Evolutionary conservation across 257 asterid genomes (phyloP).

Genomic region (Plantago ovata): DNA sequence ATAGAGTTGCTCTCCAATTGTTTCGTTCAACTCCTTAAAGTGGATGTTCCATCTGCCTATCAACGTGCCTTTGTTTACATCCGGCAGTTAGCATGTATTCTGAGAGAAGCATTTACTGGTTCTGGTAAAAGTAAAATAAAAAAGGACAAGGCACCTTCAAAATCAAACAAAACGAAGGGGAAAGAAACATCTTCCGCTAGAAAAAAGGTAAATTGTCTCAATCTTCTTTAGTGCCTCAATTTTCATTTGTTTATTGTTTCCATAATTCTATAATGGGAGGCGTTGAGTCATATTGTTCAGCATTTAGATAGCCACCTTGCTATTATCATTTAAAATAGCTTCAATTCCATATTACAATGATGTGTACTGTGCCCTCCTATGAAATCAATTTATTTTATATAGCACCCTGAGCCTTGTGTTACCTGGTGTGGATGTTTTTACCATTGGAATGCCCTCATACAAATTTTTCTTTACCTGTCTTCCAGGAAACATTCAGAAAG

Average conservation of each 20-base stretch:
- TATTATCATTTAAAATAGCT: background rate
- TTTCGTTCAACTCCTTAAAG: constrained; percentile 63
- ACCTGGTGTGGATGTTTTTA: too few species aligned
- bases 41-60: constrained; percentile 76
- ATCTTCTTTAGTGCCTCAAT: background rate
- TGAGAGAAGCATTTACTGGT: constrained; percentile 62
- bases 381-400: constrained; percentile 4
- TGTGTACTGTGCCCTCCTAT: background rate
- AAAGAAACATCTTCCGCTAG: constrained; percentile 34
- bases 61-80: constrained; percentile 88
- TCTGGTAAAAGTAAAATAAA: constrained; percentile 40
- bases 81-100: constrained; percentile 79
- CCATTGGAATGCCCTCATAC: background rate
- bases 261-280: background rate
- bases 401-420: background rate
- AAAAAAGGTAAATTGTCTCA: constrained; percentile 30
- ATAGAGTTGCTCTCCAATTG: constrained; percentile 89
- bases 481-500: constrained; percentile 74
- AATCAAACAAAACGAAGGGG: constrained; percentile 39
- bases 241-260: background rate
- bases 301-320: constrained; percentile 1
- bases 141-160: constrained; percentile 30
- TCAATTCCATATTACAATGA: background rate
- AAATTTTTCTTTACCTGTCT: constrained; percentile 11
- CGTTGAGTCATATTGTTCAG: background rate